Evolutionary conservation across 305 asterid genomes (phyloP).

Genomic region (Fraxinus angustifolia): DNA sequence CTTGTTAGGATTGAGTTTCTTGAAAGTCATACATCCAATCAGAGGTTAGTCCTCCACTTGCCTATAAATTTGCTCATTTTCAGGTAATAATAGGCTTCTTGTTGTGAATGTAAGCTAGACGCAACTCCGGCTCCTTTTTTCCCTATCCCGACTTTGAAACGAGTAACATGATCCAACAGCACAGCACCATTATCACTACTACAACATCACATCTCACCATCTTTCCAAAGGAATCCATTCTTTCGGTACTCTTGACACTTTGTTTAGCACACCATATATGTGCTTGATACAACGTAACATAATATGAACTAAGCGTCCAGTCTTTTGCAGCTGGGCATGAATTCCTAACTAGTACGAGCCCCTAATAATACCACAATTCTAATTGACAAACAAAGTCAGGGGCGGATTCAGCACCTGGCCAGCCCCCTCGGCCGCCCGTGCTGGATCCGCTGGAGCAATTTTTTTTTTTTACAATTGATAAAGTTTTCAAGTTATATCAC

Average conservation of each 20-base stretch:
- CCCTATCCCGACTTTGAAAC: neutral
- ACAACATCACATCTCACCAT: neutral
- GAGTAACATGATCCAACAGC: neutral
- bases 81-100: neutral
- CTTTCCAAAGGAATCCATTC: neutral
- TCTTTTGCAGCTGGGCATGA: neutral
- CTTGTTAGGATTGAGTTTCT: neutral
- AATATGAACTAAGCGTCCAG: no score
- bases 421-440: no score
- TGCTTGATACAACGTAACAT: neutral
- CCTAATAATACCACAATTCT: neutral
- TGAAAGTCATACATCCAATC: neutral
- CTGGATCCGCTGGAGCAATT: no score
- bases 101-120: neutral
- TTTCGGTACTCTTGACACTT: neutral
- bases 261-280: neutral
- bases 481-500: no score
- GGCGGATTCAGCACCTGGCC: no score
- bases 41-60: neutral
- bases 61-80: neutral
- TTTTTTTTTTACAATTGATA: no score
- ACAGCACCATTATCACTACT: neutral
- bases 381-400: no score
- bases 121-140: neutral
- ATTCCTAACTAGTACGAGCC: neutral